These are phyloP conservation scores for Umbelopsis sp. DNA, from an alignment of 192 early-diverging fungal genomes.

Conservation along the genomic window DNA sequence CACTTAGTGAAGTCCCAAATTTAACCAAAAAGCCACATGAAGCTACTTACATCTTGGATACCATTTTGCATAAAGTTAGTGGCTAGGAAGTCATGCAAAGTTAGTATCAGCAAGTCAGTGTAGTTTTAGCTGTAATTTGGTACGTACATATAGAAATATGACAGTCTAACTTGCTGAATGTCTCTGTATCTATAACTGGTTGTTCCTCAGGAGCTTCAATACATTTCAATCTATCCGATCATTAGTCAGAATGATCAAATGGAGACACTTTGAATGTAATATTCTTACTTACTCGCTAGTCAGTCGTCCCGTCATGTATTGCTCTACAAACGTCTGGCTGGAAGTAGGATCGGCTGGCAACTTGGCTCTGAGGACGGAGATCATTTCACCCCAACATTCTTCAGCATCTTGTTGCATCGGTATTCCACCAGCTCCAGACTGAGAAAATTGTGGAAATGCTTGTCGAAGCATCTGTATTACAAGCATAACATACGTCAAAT, in stretches of 20 bases:
- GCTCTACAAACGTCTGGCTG: constrained; percentile 67
- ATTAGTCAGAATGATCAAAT: background rate
- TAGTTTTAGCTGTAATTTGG: background rate
- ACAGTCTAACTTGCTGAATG: constrained; percentile 79
- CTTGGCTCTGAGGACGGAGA: constrained; percentile 68
- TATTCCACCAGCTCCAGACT: constrained; percentile 67
- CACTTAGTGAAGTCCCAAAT: background rate
- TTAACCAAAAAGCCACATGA: too few relatives aligned
- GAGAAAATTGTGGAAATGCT: constrained; percentile 86
- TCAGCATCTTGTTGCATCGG: constrained; percentile 98
- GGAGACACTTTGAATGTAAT: background rate
- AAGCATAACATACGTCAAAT: background rate
- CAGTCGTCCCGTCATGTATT: constrained; percentile 79
- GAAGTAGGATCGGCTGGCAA: constrained; percentile 36
- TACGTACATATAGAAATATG: constrained; percentile 58
- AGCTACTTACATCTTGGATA: constrained; percentile 49
- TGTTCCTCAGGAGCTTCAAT: constrained; percentile 81
- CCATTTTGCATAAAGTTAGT: constrained; percentile 81
- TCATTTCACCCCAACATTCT: constrained; percentile 92
- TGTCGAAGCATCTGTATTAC: constrained; percentile 61
- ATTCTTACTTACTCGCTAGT: constrained; percentile 26
- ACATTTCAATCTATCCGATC: constrained; percentile 68
- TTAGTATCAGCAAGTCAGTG: background rate
- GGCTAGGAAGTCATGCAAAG: constrained; percentile 31
- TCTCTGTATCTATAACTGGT: constrained; percentile 58